Base-by-base conservation (phyloP, 2,329 filamentous ascomycete genomes). In the Aspergillus carbonarius region DNA sequence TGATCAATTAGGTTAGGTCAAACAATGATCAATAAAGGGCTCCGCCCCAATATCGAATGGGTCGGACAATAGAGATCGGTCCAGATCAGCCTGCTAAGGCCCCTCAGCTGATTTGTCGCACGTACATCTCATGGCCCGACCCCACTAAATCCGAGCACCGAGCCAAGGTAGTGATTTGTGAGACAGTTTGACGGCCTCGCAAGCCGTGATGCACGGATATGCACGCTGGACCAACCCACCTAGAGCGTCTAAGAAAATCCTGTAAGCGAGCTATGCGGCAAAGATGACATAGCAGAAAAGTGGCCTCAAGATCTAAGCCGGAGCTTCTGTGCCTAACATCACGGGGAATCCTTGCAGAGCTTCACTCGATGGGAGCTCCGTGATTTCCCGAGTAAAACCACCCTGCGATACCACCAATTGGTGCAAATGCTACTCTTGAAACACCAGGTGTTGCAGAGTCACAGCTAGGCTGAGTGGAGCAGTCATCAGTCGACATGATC, bases 251-350 rank as follows among this genome's bases (percentile, higher is more conserved):
- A 42, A 30, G 10, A 44, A 10, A 44, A 44, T 54, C n/a, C 39
- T 32, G n/a, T 44, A 44, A 54, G 37, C 51, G 51, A 54, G 51
- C 10, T 54, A 54, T 54, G 51, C 51, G 51, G 51, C 51, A 54
- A 23, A 20, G 51, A 30, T 8, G n/a, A 34, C 17, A 9, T 30
- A 32, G 32, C 30, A 34, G 27, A n/a, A 32, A 17, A 10, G 8
- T 42, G 15, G 13, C 17, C n/a, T 5, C 8, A 37, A 20, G 37
- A 35, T 10, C 27, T 30, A 48, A 30, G 15, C 44, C 25, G 10
- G 44, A 20, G 12, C 15, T n/a, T n/a, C 50, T 32, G 18, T 44
- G 25, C 6, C 17, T 18, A 44, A 1, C 2, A 42, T 17, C 51
- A 42, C 6, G 35, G 34, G 37, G 18, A 54, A 54, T 44, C 37